Conservation (phyloP, 495 filamentous ascomycete species). For the Margaritispora aquatica region DNA sequence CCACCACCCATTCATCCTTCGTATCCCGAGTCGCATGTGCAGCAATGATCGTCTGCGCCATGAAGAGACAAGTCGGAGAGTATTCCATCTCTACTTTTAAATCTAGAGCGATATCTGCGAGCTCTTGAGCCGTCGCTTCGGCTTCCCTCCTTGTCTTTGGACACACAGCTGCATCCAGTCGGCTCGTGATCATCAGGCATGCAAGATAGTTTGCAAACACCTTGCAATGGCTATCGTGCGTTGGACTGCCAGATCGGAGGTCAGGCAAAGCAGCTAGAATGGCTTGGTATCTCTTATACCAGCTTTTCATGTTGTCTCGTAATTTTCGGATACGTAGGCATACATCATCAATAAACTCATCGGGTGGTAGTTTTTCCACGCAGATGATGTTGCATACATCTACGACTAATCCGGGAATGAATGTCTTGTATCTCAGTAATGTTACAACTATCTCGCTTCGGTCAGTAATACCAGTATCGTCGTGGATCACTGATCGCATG, state of each 20-base stretch:
- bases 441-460: constrained; percentile 24
- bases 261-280: background rate
- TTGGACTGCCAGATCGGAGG: background rate
- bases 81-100: constrained; percentile 4
- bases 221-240: constrained; percentile 15
- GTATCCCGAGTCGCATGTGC: background rate
- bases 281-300: constrained; percentile 5
- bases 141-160: constrained; percentile 2
- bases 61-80: constrained; percentile 8
- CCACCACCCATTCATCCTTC: background rate
- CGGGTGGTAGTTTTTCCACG: background rate
- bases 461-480: constrained; percentile 16
- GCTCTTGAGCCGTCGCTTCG: constrained; percentile 3
- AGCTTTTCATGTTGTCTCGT: constrained; percentile 1
- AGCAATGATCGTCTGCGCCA: constrained; percentile 17
- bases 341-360: background rate
- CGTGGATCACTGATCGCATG: constrained; percentile 18
- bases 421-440: constrained; percentile 16
- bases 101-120: constrained; percentile 9
- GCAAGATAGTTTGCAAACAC: constrained; percentile 16
- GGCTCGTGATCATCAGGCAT: constrained; percentile 12
- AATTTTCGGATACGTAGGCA: background rate
- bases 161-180: constrained; percentile 5
- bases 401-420: constrained; percentile 11
- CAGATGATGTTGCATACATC: constrained; percentile 16